Base-by-base conservation (phyloP, 2,329 filamentous ascomycete species). In the Pyricularia grisea region DNA sequence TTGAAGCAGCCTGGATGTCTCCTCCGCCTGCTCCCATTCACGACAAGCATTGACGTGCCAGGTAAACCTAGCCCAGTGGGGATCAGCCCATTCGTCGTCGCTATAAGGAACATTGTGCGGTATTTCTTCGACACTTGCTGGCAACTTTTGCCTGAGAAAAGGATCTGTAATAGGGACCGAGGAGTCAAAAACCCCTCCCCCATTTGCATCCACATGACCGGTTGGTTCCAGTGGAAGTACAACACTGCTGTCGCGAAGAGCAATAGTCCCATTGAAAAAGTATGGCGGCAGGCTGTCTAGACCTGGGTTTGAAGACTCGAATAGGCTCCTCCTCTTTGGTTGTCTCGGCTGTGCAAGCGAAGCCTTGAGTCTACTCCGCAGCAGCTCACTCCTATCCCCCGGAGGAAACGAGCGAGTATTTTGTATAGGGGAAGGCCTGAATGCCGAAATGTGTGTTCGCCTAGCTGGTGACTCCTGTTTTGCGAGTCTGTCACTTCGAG, bases 1-100 rank as follows among this genome's bases (percentile, higher is more conserved):
- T 27, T 74, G 72, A 67, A 82, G 74, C 14, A 79, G 67, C 14
- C 75, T 75, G 23, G 71, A 74, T 1, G 79, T 80, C 33, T 75
- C 70, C 9, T 71, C 70, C 3, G 81, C 81, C 67, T 80, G 74
- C 72, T 88, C 85, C 79, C 84, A 82, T 23, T 77, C 76, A 36
- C 79, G 76, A 67, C 82, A 83, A 10, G 78, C 78, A 33, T 79
- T 77, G 58, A 84, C 73, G 50, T 76, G 70, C 28, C 71, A 71
- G 33, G 73, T 71, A 67, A 81, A 80, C 23, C 70, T 71, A 17
- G 72, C 74, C 65, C 72, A 76, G 12, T 72, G 69, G 42, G 72
- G 70, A 69, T 78, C 76, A 6, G 70, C 68, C 74, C 74, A 77
- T 23, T 69, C 70, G 10, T 72, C 73, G 4, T 68, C 69, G 42